A percentile compares a stretch with the other conserved stretches of the same genome.
Conservation (phyloP, 2,329 filamentous ascomycete species). For the Aspergillus sp. region DNA sequence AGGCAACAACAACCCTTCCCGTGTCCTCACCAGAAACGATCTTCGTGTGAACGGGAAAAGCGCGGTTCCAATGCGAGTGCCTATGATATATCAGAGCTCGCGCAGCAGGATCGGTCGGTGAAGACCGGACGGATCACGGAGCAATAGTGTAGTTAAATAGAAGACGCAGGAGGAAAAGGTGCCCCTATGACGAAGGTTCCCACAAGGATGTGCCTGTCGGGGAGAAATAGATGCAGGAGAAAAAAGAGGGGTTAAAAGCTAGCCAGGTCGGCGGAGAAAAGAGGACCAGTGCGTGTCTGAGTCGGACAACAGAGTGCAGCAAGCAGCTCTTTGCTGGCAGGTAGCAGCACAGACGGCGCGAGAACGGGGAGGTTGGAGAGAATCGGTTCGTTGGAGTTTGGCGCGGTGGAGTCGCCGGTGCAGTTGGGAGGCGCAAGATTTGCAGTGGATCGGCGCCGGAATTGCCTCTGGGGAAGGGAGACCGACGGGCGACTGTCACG, state of each 20-base stretch:
- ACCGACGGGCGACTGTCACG: background rate
- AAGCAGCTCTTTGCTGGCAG: conserved; percentile 3
- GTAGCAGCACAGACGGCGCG: conserved; percentile 5
- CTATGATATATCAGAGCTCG: background rate
- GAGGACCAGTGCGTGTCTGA: background rate
- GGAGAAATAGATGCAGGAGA: background rate
- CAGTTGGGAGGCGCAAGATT: conserved; percentile 8
- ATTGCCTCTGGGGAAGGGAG: background rate
- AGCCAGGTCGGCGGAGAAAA: background rate
- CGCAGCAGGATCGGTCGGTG: background rate
- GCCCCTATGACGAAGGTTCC: background rate
- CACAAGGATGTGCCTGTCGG: conserved; percentile 1
- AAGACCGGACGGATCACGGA: background rate
- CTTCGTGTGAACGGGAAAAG: too few relatives aligned
- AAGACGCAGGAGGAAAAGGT: background rate
- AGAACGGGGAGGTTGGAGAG: conserved; percentile 1
- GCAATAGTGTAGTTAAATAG: background rate
- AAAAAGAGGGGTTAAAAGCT: conserved; percentile 12
- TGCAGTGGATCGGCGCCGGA: conserved; percentile 11
- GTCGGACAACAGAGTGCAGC: background rate
- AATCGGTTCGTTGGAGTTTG: conserved; percentile 6
- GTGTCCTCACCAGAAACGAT: background rate
- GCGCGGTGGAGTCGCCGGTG: conserved; percentile 7
- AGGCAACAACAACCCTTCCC: background rate
- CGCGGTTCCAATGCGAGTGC: too few relatives aligned